phyloP scores from a whole-genome alignment of 1,284 basidiomycete species.

The Trametes versicolor region DNA sequence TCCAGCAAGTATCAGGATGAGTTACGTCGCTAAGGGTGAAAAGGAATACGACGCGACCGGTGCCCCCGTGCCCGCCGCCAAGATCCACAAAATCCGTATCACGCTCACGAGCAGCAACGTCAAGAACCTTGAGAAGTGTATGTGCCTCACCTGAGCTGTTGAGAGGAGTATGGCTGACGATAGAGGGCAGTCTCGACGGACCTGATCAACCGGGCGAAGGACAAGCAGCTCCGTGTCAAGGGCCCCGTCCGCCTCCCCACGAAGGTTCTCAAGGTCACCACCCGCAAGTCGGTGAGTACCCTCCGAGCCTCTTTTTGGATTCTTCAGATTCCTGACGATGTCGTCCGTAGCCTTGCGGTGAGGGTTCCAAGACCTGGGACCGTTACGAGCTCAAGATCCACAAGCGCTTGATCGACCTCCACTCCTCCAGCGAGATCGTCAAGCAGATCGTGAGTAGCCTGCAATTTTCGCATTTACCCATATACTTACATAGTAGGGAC shows the following conservation, averaged over 20 bases:
- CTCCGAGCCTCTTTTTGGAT: background rate
- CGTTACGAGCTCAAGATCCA: constrained; percentile 99
- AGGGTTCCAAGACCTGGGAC: constrained; percentile 99
- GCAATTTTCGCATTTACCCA: background rate
- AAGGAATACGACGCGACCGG: constrained; percentile 97
- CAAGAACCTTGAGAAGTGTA: constrained; percentile 99
- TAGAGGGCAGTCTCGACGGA: constrained; percentile 80
- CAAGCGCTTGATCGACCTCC: constrained; percentile 99
- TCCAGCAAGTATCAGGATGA: constrained; percentile 77
- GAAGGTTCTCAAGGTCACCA: constrained; percentile 98
- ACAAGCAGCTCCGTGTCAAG: constrained; percentile 99
- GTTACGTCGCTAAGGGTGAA: constrained; percentile 99
- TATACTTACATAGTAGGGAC: constrained; percentile 21
- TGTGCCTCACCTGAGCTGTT: constrained; percentile 29
- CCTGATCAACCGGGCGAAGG: constrained; percentile 98
- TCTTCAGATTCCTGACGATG: background rate
- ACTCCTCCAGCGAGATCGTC: constrained; percentile 98
- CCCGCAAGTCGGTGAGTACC: constrained; percentile 90
- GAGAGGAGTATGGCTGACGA: background rate
- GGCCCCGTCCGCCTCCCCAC: constrained; percentile 99
- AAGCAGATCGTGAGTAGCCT: constrained; percentile 94
- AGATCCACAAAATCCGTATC: constrained; percentile 99
- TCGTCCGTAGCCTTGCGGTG: constrained; percentile 90
- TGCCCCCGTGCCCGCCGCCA: constrained; percentile 84
- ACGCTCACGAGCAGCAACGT: constrained; percentile 98